These are phyloP conservation scores for Smittium culicis DNA, from an alignment of 371 early-diverging fungal species.

Conservation along the genomic window DNA sequence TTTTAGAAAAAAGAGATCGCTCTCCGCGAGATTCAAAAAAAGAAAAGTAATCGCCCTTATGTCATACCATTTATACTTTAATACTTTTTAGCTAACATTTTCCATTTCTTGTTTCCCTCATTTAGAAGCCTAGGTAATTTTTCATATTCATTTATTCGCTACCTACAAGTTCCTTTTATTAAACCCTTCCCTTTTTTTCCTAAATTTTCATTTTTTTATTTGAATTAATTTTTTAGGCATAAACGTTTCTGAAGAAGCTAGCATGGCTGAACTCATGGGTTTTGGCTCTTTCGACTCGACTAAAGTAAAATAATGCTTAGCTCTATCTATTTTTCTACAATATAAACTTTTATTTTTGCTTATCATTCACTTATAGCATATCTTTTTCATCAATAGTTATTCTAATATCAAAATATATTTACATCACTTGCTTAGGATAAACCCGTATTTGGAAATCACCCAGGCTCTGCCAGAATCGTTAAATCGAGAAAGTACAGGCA, in stretches of 20 bases:
- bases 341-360: too few relatives aligned
- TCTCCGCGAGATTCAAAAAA: neutral
- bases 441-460: constrained; percentile 49
- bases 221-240: neutral
- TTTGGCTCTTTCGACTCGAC: constrained; percentile 81
- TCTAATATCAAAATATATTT: too few relatives aligned
- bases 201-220: neutral
- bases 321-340: too few relatives aligned
- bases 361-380: too few relatives aligned
- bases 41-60: neutral
- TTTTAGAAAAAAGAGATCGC: neutral
- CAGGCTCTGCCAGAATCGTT: constrained; percentile 51
- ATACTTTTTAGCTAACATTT: neutral
- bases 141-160: too few relatives aligned
- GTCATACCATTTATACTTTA: neutral
- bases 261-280: constrained; percentile 63
- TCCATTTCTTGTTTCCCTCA: neutral
- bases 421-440: constrained; percentile 37
- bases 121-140: neutral
- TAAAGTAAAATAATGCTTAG: constrained; percentile 53
- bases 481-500: constrained; percentile 76
- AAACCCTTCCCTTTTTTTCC: too few relatives aligned
- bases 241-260: neutral
- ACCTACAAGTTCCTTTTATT: too few relatives aligned
- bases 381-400: too few relatives aligned